A percentile compares a stretch with the other conserved stretches of the same genome.
Evolutionary conservation across 768 basidiomycete genomes (phyloP).

Genomic region (Lactarius vividus): DNA sequence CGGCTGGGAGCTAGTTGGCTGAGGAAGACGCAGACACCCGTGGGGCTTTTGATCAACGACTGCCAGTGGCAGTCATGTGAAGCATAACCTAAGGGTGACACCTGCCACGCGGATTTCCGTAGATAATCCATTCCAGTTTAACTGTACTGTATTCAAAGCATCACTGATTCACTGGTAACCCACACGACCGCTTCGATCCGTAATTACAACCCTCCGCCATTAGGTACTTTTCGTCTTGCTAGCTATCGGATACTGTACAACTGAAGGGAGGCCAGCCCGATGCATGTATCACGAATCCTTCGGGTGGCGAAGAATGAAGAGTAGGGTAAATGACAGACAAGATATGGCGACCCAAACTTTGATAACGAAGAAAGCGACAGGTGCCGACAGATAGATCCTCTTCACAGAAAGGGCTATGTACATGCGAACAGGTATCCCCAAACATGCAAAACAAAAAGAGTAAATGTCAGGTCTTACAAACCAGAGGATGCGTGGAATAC

Average conservation of each 20-base stretch:
- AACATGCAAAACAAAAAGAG: constrained; percentile 1
- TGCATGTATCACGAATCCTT: background rate
- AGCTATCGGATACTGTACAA: background rate
- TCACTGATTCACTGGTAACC: background rate
- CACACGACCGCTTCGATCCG: background rate
- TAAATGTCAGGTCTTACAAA: constrained; percentile 8
- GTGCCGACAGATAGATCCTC: background rate
- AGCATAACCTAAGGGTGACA: background rate
- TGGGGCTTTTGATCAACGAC: background rate
- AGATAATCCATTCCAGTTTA: background rate
- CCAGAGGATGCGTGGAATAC: constrained; percentile 10
- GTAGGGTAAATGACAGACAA: background rate
- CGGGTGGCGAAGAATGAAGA: background rate
- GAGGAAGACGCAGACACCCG: too few species aligned
- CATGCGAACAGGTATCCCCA: background rate
- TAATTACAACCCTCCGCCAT: background rate
- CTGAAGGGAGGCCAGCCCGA: background rate
- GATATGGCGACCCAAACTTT: background rate
- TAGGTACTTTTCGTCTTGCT: background rate
- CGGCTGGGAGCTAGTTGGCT: background rate
- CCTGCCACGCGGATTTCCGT: background rate
- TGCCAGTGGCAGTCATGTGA: background rate
- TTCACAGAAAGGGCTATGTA: background rate
- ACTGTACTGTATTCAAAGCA: background rate
- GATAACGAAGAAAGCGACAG: background rate